These are phyloP conservation scores for Nosema muscidifuracis DNA, from an alignment of 371 early-diverging fungal species.

Conservation along the genomic window DNA sequence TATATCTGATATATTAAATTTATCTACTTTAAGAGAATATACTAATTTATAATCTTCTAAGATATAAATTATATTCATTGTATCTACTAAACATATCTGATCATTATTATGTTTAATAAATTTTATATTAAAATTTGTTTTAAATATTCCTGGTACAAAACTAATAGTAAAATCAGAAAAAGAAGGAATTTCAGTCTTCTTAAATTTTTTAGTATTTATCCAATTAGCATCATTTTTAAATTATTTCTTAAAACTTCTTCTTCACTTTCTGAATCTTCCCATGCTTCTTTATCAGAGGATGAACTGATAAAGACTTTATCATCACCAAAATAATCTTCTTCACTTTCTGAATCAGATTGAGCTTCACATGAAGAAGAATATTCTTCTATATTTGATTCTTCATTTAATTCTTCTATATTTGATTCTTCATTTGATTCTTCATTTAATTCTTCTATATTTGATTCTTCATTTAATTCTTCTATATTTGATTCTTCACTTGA, in stretches of 20 bases:
- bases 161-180: conserved; percentile 12
- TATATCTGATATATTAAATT: conserved; percentile 36
- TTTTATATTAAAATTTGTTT: conserved; percentile 43
- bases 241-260: conserved; percentile 12
- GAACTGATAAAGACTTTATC: conserved; percentile 39
- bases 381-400: too few species aligned
- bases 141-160: conserved; percentile 29
- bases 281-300: conserved; percentile 7
- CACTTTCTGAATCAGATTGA: not conserved
- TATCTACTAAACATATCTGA: conserved; percentile 38
- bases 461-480: too few species aligned
- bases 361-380: not conserved
- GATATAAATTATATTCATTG: conserved; percentile 50
- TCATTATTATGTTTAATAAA: conserved; percentile 18
- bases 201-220: conserved; percentile 28
- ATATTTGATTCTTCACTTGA: too few species aligned
- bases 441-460: too few species aligned
- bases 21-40: conserved; percentile 40
- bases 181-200: conserved; percentile 22
- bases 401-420: too few species aligned
- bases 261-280: conserved; percentile 48
- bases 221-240: conserved; percentile 14
- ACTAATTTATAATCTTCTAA: conserved; percentile 23
- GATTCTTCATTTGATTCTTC: too few species aligned
- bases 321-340: conserved; percentile 7